A percentile compares a stretch with the other conserved stretches of the same genome.
These are phyloP conservation scores for Peniophora sp. DNA, from an alignment of 1,284 basidiomycete species.

Conservation along the genomic window DNA sequence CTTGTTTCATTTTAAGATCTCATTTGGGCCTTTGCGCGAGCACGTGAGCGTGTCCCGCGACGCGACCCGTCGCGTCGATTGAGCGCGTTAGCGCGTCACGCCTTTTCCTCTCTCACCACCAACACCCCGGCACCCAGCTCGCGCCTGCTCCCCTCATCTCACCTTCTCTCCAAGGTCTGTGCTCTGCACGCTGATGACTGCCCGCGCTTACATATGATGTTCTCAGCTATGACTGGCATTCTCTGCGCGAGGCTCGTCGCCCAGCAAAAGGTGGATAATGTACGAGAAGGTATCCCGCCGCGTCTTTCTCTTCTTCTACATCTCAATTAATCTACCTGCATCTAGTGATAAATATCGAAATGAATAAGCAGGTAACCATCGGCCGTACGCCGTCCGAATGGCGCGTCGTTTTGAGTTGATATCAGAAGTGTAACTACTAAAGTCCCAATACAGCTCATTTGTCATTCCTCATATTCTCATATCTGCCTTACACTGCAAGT, in stretches of 20 bases:
- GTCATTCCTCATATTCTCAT: constrained; percentile 44
- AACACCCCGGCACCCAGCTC: too few relatives aligned
- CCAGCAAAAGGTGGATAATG: constrained; percentile 33
- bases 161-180: neutral
- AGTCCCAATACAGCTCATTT: constrained; percentile 30
- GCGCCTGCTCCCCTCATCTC: neutral
- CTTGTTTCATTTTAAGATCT: too few relatives aligned
- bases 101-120: too few relatives aligned
- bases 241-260: constrained; percentile 69
- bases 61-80: too few relatives aligned
- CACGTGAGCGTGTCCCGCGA: too few relatives aligned
- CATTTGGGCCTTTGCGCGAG: too few relatives aligned
- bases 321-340: neutral
- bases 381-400: constrained; percentile 46
- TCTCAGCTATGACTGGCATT: constrained; percentile 5
- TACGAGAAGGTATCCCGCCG: constrained; percentile 64
- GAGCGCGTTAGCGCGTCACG: too few relatives aligned
- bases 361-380: constrained; percentile 56
- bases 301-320: neutral
- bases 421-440: neutral
- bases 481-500: constrained; percentile 65
- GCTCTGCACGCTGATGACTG: neutral
- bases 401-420: constrained; percentile 5
- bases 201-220: too few relatives aligned
- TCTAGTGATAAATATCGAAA: constrained; percentile 33